Conservation (phyloP, 441 rosid genomes). For the Dalechampia spathulata region DNA sequence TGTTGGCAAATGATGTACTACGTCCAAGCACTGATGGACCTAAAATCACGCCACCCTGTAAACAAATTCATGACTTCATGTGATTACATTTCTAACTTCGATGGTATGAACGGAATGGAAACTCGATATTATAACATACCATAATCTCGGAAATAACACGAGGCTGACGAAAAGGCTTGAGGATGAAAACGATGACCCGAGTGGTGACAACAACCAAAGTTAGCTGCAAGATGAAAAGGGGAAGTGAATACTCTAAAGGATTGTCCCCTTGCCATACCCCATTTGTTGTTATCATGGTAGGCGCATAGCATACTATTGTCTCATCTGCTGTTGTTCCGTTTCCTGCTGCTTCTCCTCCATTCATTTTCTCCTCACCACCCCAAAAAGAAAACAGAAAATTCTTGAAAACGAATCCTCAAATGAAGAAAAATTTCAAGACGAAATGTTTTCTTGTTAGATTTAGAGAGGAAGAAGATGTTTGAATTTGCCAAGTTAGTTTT, state of each 20-base stretch:
- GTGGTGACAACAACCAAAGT: constrained; percentile 68
- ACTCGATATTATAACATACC: constrained; percentile 26
- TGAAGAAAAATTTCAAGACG: too few relatives aligned
- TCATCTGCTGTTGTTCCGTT: constrained; percentile 20
- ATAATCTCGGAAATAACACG: constrained; percentile 84
- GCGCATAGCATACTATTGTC: constrained; percentile 77
- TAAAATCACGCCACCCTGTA: constrained; percentile 73
- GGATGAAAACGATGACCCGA: constrained; percentile 55
- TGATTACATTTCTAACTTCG: too few relatives aligned
- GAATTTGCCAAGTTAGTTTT: too few relatives aligned
- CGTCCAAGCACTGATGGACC: constrained; percentile 86
- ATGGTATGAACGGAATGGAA: background rate
- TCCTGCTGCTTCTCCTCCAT: background rate
- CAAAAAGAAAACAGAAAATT: too few relatives aligned
- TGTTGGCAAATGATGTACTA: constrained; percentile 24
- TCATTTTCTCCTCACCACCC: background rate
- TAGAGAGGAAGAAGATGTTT: too few relatives aligned
- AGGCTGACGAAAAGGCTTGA: constrained; percentile 90
- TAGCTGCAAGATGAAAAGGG: constrained; percentile 87
- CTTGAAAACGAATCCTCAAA: too few relatives aligned
- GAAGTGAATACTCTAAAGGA: constrained; percentile 84
- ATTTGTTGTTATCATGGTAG: constrained; percentile 90
- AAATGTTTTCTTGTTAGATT: too few relatives aligned
- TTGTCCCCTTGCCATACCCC: constrained; percentile 98
- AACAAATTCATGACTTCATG: background rate